Evolutionary conservation across 805 yeast species (phyloP).

Genomic region (Pichia manshurica): DNA sequence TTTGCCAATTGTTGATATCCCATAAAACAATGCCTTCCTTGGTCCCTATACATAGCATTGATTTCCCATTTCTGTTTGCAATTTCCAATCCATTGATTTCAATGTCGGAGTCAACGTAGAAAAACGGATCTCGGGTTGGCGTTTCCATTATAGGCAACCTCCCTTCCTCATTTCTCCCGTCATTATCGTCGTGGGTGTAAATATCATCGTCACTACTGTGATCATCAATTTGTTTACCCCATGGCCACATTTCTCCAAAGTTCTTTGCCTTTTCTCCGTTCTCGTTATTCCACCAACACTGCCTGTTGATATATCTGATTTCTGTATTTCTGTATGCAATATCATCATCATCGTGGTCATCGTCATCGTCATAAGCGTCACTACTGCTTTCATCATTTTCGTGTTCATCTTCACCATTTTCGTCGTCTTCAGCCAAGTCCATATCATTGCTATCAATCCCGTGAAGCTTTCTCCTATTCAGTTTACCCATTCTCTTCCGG

Average conservation of each 20-base stretch:
- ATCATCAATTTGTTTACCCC: not conserved
- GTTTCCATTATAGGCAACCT: slow-evolving; percentile 5
- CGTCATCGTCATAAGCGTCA: not conserved
- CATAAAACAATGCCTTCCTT: slow-evolving; percentile 65
- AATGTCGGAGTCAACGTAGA: slow-evolving; percentile 24
- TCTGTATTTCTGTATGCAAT: not conserved
- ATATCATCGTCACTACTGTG: not conserved
- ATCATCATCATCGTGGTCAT: not conserved
- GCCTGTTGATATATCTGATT: not conserved
- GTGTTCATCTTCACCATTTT: not conserved
- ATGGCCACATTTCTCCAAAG: slow-evolving; percentile 3
- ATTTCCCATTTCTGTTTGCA: slow-evolving; percentile 39
- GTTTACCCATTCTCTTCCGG: not conserved
- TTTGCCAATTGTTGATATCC: slow-evolving; percentile 60
- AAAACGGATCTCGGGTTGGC: slow-evolving; percentile 17
- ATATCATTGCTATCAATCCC: not conserved
- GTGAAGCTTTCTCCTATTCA: not conserved
- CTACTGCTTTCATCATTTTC: not conserved
- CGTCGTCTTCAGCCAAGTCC: not conserved
- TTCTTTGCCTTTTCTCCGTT: not conserved
- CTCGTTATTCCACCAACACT: slow-evolving; percentile 1
- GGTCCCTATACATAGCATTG: slow-evolving; percentile 53
- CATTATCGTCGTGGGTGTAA: not conserved
- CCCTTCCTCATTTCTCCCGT: not conserved
- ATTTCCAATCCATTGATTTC: slow-evolving; percentile 62